Evolutionary conservation across 2,329 filamentous ascomycete species (phyloP).

Genomic region (Sordariomycetes sp.): DNA sequence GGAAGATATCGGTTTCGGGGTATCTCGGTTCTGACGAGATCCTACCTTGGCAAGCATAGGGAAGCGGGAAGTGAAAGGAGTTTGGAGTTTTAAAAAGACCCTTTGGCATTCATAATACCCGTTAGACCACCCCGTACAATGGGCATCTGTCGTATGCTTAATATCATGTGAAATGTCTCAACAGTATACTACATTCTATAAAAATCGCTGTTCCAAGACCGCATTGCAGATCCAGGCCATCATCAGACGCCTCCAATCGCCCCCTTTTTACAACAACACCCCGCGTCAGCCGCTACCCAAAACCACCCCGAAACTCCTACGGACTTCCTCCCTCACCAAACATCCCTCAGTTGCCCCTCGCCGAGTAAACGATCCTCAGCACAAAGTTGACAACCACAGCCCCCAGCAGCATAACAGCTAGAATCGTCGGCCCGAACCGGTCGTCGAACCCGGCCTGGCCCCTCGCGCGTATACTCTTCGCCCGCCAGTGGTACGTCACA

Average conservation of each 20-base stretch:
- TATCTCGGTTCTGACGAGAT: not conserved
- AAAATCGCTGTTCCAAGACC: not conserved
- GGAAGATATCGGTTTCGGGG: not conserved
- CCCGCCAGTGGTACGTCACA: slow-evolving; percentile 93
- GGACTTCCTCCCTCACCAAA: not conserved
- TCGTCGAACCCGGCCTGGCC: slow-evolving; percentile 96
- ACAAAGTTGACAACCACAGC: slow-evolving; percentile 97
- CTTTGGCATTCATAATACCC: not conserved
- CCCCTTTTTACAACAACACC: not conserved
- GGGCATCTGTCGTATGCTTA: not conserved
- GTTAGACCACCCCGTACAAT: not conserved
- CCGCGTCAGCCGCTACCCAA: not conserved
- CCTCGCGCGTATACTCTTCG: slow-evolving; percentile 78
- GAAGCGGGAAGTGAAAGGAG: not conserved
- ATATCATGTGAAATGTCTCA: not conserved
- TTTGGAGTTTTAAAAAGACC: not conserved
- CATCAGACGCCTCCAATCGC: not conserved
- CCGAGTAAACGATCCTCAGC: slow-evolving; percentile 50
- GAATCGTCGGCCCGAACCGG: slow-evolving; percentile 79
- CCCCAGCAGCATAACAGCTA: slow-evolving; percentile 73
- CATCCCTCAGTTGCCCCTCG: slow-evolving; percentile 17
- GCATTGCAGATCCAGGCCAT: not conserved
- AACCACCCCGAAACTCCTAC: not conserved
- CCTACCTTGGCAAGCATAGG: not conserved
- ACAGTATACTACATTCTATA: not conserved